phyloP scores from a whole-genome alignment of 106 monocot species.

The Iris macrosiphon region DNA sequence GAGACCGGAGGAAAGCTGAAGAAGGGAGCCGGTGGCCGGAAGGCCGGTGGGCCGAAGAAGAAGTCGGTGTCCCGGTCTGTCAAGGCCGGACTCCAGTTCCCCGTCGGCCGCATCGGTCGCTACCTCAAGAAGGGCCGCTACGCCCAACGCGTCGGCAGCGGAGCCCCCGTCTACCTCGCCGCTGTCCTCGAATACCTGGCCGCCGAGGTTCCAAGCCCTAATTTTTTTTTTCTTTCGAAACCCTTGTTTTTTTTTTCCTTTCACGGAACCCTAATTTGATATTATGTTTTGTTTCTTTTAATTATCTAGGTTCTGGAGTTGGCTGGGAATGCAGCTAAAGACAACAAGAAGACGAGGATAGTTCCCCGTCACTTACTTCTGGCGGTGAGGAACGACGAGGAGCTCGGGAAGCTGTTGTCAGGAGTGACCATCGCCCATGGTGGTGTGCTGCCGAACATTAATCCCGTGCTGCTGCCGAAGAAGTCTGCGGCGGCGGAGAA shows the following conservation, averaged over 20 bases:
- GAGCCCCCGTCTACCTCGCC: slow-evolving; percentile 70
- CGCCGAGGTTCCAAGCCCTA: slow-evolving; percentile 37
- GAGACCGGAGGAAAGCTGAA: slow-evolving; percentile 5
- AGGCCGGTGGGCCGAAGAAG: slow-evolving; percentile 16
- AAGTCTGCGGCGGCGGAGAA: neutral
- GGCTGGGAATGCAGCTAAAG: slow-evolving; percentile 14
- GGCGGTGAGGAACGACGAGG: slow-evolving; percentile 8
- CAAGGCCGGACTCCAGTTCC: slow-evolving; percentile 53
- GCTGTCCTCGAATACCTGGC: slow-evolving; percentile 83
- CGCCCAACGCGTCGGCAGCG: slow-evolving; percentile 51
- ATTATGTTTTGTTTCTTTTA: neutral
- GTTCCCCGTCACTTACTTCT: slow-evolving; percentile 3
- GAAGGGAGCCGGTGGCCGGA: slow-evolving; percentile 18
- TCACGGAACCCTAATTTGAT: neutral
- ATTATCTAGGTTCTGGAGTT: slow-evolving; percentile 11
- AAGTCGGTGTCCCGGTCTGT: slow-evolving; percentile 15
- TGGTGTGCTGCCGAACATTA: slow-evolving; percentile 9
- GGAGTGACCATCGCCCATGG: too few relatives aligned
- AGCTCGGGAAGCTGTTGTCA: too few relatives aligned
- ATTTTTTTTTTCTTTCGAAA: neutral
- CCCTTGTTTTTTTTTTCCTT: neutral
- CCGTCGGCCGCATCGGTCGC: slow-evolving; percentile 66
- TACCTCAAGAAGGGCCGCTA: slow-evolving; percentile 70
- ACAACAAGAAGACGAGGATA: slow-evolving; percentile 20
- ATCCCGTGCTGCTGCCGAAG: slow-evolving; percentile 9